Evolutionary conservation across 2,329 filamentous ascomycete species (phyloP), one percentile per base, ranked within the genome.

Genomic region (Paraphoma chrysanthemicola): DNA sequence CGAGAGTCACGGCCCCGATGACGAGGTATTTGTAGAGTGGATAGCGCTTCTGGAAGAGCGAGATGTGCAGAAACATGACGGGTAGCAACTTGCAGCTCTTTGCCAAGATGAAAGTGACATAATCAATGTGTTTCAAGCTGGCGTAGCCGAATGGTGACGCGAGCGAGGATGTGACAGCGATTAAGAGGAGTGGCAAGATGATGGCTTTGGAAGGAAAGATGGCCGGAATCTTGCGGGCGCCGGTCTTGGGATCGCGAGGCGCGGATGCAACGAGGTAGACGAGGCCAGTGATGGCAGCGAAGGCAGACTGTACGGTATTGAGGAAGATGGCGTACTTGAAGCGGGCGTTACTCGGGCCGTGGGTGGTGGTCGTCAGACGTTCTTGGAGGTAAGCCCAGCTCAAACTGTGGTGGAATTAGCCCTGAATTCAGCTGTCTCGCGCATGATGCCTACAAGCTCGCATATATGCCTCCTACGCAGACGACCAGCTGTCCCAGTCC

Each of bases 21-120:
- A 99, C 95, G 42, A 91, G 85, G 80, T 99, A 99, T 81, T 99
- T 99, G 83, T 97, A 97, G 44, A 97, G 82, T 1, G 95, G 94
- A 78, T 97, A 99, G 46, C 89, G 85, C 71, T 90, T 90, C 57
- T 90, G 88, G 82, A 97, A 99, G 45, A 99, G 79, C 44, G 93
- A 94, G 71, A 98, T 87, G 81, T 99, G 94, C 41, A 99, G 85
- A 71, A 95, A 89, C 95, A 99, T 98, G 72, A 99, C 95, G 2
- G 95, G 95, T n/a, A 99, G 88, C 17, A 99, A 86, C 82, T 99
- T 99, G 89, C 95, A 99, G 69, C 90, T 93, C 80, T 99, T 98
- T 68, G 95, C 94, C 42, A 99, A 90, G 67, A 97, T 91, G 80
- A 96, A 98, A 30, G 95, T 97, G 72, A 98, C 92, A 80, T 98